Evolutionary conservation across 2,329 filamentous ascomycete genomes (phyloP).

Genomic region (Lachnellula occidentalis): DNA sequence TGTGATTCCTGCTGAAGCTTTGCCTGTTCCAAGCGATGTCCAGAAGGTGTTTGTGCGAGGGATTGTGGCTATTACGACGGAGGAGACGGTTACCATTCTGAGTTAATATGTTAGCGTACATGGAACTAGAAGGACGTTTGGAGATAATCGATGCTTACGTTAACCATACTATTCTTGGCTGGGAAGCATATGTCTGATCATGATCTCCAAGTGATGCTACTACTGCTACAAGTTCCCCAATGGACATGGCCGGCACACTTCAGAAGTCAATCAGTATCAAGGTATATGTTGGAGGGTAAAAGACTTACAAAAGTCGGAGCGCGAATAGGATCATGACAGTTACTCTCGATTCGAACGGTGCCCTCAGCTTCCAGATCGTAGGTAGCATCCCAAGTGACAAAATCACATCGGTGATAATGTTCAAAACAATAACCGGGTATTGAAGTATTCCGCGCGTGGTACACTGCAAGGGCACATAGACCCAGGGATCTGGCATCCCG

Average conservation of each 20-base stretch:
- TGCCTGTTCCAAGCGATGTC: slow-evolving; percentile 7
- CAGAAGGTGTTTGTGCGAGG: slow-evolving; percentile 10
- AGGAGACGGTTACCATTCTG: slow-evolving; percentile 3
- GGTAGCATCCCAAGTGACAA: slow-evolving; percentile 1
- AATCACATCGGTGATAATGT: slow-evolving; percentile 5
- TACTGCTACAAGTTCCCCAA: slow-evolving; percentile 3
- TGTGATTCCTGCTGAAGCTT: slow-evolving; percentile 1
- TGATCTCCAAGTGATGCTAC: neutral
- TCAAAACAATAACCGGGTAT: slow-evolving; percentile 3
- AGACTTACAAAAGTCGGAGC: slow-evolving; percentile 3
- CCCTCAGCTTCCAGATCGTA: slow-evolving; percentile 5
- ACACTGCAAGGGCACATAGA: slow-evolving; percentile 3
- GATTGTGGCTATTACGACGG: slow-evolving; percentile 7
- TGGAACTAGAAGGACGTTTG: neutral
- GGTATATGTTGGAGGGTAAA: no score
- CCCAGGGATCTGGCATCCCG: slow-evolving; percentile 1
- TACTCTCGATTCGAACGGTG: neutral
- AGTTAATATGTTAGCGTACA: neutral
- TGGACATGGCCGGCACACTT: slow-evolving; percentile 2
- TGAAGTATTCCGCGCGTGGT: slow-evolving; percentile 2
- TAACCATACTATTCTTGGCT: slow-evolving; percentile 5
- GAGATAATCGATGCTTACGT: neutral
- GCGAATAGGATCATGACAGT: slow-evolving; percentile 6
- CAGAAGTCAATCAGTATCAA: neutral
- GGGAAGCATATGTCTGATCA: slow-evolving; percentile 5